Evolutionary conservation across 495 filamentous ascomycete species (phyloP), one percentile per base, ranked within the genome.

Genomic region (Glonium stellatum): DNA sequence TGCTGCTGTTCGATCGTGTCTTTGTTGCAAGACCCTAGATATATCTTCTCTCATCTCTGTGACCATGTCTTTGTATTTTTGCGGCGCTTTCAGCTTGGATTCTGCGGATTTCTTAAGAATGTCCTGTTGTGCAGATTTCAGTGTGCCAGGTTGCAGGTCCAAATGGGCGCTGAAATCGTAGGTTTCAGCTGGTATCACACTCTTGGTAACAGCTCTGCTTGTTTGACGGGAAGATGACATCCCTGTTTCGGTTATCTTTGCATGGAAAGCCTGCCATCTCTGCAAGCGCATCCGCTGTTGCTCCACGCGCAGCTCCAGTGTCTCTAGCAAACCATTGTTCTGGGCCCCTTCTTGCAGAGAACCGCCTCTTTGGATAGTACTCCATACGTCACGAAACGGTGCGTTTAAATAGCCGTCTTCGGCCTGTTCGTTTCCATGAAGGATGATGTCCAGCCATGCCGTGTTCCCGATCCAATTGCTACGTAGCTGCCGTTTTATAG

Each of bases 401-500:
- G 77, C 74, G 22, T 82, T 79, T 6, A 95, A 71, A 35, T 92
- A 76, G 2, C 78, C 77, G 62, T 91, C 87, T 19, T 77, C 80
- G 55, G 71, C 75, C 22, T 76, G 72, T 27, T 73, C 76, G 41
- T 88, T 87, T 0, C 86, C 88, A 48, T 84, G 77, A 0, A 90
- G 71, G 21, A 95, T 66, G 15, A 78, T 71, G 39, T 88, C 80
- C 63, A 85, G 76, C 84, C 87, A 89, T 53, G 84, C 77, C 51
- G 82, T 76, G 61, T 84, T 79, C 1, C 89, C 90, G 6, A 86
- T 74, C 89, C 89, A 95, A 60, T 89, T 88, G 21, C 81, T 81
- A 60, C 78, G 78, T 31, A 90, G 69, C 15, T 80, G 75, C 27
- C 76, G 75, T 46, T 80, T 75, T 12, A 83, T 66, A 13, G 76